Conservation (phyloP, 306 rosid genomes). For the Alnus rubra region DNA sequence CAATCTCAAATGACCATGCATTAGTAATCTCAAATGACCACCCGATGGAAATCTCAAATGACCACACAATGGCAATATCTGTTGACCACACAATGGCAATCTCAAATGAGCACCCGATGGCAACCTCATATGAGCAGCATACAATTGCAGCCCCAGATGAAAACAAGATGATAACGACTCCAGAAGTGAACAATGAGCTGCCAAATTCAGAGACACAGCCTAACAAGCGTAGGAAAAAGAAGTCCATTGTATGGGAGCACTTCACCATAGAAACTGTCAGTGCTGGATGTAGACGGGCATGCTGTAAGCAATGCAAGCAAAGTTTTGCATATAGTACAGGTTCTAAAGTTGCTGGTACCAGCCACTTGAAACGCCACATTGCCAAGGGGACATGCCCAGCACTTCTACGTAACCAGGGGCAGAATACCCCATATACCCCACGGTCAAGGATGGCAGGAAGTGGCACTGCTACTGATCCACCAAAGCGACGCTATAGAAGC, state of each 20-base stretch:
- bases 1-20: not conserved
- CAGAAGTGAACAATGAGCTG: conserved; percentile 43
- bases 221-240: conserved; percentile 82
- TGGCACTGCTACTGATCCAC: conserved; percentile 48
- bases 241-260: conserved; percentile 93
- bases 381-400: conserved; percentile 89
- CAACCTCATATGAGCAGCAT: not conserved
- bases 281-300: conserved; percentile 90
- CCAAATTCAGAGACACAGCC: conserved; percentile 67
- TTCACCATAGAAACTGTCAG: conserved; percentile 83
- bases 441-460: conserved; percentile 43
- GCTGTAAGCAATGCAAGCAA: conserved; percentile 90
- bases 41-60: conserved; percentile 4
- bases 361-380: conserved; percentile 96
- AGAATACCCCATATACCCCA: conserved; percentile 68
- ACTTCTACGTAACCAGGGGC: conserved; percentile 69
- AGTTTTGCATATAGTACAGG: conserved; percentile 97
- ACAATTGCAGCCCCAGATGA: conserved; percentile 11
- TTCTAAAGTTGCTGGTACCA: conserved; percentile 92
- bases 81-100: not conserved
- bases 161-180: conserved; percentile 20
- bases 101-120: not conserved
- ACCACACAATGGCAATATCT: not conserved
- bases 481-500: conserved; percentile 75
- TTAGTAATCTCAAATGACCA: conserved; percentile 12